phyloP scores from a whole-genome alignment of 257 asterid species.

The Nyctanthes arbortristis region DNA sequence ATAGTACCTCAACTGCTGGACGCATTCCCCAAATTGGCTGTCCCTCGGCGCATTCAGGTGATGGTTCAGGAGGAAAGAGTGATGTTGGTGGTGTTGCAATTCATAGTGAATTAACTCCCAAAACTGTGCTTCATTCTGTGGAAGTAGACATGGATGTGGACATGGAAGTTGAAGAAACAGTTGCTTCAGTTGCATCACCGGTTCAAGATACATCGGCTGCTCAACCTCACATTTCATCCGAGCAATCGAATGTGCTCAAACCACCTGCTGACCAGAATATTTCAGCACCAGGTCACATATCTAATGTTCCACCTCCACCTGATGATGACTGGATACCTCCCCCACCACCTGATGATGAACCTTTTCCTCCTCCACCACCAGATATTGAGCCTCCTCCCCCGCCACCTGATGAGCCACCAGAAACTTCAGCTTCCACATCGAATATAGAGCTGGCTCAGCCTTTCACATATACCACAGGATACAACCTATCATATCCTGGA shows the following conservation, averaged over 20 bases:
- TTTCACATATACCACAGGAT: slow-evolving; percentile 54
- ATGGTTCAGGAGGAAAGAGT: slow-evolving; percentile 28
- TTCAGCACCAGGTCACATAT: slow-evolving; percentile 26
- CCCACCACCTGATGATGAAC: slow-evolving; percentile 78
- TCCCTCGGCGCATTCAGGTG: slow-evolving; percentile 26
- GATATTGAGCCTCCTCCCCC: slow-evolving; percentile 11
- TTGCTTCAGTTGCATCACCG: slow-evolving; percentile 38
- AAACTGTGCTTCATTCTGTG: slow-evolving; percentile 37
- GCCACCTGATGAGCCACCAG: slow-evolving; percentile 75
- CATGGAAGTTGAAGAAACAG: slow-evolving; percentile 92
- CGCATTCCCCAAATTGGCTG: slow-evolving; percentile 20
- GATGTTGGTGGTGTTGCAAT: slow-evolving; percentile 34
- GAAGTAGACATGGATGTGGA: slow-evolving; percentile 96
- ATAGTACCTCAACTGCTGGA: slow-evolving; percentile 27
- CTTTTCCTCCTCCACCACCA: slow-evolving; percentile 46
- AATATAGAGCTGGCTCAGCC: slow-evolving; percentile 49
- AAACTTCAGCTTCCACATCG: slow-evolving; percentile 49
- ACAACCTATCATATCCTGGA: slow-evolving; percentile 54
- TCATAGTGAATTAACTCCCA: slow-evolving; percentile 35
- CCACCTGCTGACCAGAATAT: slow-evolving; percentile 29
- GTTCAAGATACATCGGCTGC: slow-evolving; percentile 35
- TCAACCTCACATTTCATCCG: slow-evolving; percentile 38
- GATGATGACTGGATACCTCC: slow-evolving; percentile 89
- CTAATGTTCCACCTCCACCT: slow-evolving; percentile 57
- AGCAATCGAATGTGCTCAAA: slow-evolving; percentile 25